Conservation (phyloP, 495 filamentous ascomycete genomes). For the Penicillium salamii region DNA sequence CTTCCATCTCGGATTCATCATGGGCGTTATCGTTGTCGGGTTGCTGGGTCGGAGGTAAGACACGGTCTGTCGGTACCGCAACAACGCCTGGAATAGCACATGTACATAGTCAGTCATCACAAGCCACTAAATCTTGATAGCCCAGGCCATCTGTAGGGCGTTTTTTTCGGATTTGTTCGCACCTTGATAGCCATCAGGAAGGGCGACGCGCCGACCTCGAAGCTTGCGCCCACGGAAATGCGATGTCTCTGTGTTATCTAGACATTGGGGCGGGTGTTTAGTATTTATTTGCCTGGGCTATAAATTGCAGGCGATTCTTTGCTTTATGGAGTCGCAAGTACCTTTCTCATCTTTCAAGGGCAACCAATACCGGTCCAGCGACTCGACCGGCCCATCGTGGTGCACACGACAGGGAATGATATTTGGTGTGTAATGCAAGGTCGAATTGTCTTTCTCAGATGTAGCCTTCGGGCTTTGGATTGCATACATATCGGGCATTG, state of each 20-base stretch:
- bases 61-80: constrained; percentile 35
- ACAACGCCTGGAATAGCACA: constrained; percentile 35
- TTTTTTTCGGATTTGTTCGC: constrained; percentile 5
- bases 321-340: constrained; percentile 8
- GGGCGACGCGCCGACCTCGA: constrained; percentile 58
- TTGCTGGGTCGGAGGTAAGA: constrained; percentile 17
- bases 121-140: too few species aligned
- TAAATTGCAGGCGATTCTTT: neutral
- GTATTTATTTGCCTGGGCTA: constrained; percentile 6
- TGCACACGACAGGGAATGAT: constrained; percentile 82
- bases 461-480: constrained; percentile 31
- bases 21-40: constrained; percentile 46
- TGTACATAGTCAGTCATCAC: neutral
- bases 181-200: constrained; percentile 79
- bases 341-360: constrained; percentile 47
- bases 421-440: constrained; percentile 57
- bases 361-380: constrained; percentile 69
- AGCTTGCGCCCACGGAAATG: constrained; percentile 86
- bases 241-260: constrained; percentile 52
- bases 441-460: constrained; percentile 11
- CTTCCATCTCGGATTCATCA: constrained; percentile 35
- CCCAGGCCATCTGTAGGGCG: neutral
- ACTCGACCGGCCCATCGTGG: constrained; percentile 69
- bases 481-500: constrained; percentile 39
- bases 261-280: neutral